Percentiles rank a stretch among this genome's conserved stretches.
phyloP scores from a whole-genome alignment of 2,329 filamentous ascomycete species.

The Huntiella moniliformis region DNA sequence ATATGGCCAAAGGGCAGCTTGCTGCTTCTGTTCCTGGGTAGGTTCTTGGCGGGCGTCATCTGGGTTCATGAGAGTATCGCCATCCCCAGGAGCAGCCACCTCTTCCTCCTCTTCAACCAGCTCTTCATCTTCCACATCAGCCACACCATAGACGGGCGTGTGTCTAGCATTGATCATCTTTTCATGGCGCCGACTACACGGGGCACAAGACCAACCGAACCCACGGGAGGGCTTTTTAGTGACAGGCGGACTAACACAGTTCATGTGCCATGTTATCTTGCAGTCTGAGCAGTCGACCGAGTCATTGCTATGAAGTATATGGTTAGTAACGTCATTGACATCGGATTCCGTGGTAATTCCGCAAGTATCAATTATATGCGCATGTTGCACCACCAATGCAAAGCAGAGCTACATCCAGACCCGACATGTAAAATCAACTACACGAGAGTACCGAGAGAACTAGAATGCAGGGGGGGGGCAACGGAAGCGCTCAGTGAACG shows the following conservation, averaged over 20 bases:
- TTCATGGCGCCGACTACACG: constrained; percentile 91
- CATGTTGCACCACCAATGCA: too few species aligned
- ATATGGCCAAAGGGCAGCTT: constrained; percentile 91
- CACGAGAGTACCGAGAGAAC: too few species aligned
- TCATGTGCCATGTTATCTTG: constrained; percentile 93
- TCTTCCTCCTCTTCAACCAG: constrained; percentile 61
- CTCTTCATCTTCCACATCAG: constrained; percentile 48
- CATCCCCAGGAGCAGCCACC: constrained; percentile 32
- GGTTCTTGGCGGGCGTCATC: constrained; percentile 34
- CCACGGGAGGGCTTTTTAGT: constrained; percentile 92
- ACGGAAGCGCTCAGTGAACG: too few species aligned
- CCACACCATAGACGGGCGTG: constrained; percentile 40
- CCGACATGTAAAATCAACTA: too few species aligned
- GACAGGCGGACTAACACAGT: constrained; percentile 79
- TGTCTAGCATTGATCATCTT: constrained; percentile 77
- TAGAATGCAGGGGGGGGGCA: too few species aligned
- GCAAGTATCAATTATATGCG: too few species aligned
- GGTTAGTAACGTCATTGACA: neutral
- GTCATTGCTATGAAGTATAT: constrained; percentile 44
- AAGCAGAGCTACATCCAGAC: too few species aligned
- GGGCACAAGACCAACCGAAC: constrained; percentile 94
- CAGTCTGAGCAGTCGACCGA: constrained; percentile 96
- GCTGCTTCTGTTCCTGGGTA: constrained; percentile 75
- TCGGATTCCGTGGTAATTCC: too few species aligned
- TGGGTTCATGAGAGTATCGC: constrained; percentile 21